Evolutionary conservation across 192 early-diverging fungal genomes (phyloP), one percentile per base, ranked within the genome.

Genomic region (Lunasporangiospora selenospora): DNA sequence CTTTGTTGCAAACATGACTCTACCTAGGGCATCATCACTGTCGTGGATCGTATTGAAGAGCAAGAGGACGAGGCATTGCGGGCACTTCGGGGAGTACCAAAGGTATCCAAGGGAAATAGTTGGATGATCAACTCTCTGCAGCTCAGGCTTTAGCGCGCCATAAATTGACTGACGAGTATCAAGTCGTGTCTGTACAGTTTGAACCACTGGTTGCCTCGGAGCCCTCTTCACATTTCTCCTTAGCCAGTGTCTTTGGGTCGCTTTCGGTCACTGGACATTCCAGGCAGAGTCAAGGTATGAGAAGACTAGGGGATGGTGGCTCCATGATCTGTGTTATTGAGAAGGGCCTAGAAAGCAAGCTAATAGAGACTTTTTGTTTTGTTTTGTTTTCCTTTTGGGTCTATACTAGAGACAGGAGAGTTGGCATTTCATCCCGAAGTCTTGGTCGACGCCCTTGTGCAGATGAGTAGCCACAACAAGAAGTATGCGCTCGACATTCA

Each of bases 401-500:
- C n/a, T n/a, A n/a, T n/a, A 39, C 36, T 44, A 62, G 67, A 30
- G 0, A 31, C 58, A 7, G 19, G 55, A 2, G 67, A 71, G 13
- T 13, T 43, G 31, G 50, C 67, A 1, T 71, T 71, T 47, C 62
- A 54, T 34, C 59, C 67, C 2, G 57, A 46, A 23, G 45, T 61
- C 9, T 19, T 71, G 21, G 53, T 62, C 36, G 67, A 71, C 13
- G 57, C 62, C 10, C 30, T 71, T 0, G 39, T 71, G 6, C 67
- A 71, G 23, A 56, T 71, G 47, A 71, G 56, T 29, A 33, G 37
- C 1, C 67, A 71, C 31, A 71, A 33, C 41, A 62, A 62, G 31
- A 46, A 54, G 27, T 71, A 53, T 15, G 67, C 59, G 5, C 46
- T 42, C 10, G 59, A 71, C 10, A 71, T 71, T n/a, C 67, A 71